phyloP scores from a whole-genome alignment of 2,329 filamentous ascomycete genomes.

The Claviceps citrina region DNA sequence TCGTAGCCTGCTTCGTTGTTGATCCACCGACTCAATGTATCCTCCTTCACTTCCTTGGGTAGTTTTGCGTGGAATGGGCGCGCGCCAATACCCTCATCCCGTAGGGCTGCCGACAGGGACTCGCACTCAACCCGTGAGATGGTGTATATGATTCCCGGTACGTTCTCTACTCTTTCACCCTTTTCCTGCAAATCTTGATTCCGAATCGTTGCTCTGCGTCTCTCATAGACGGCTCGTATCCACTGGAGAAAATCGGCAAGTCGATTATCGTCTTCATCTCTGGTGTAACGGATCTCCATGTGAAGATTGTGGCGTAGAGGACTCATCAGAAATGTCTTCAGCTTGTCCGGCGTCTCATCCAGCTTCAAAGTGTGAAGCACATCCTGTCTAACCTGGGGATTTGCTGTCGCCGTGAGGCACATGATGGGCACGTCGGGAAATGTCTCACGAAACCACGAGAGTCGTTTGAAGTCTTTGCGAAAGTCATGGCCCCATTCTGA shows the following conservation, averaged over 20 bases:
- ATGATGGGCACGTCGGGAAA: slow-evolving; percentile 82
- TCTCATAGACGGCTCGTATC: slow-evolving; percentile 56
- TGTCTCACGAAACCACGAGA: slow-evolving; percentile 70
- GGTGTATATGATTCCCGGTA: slow-evolving; percentile 69
- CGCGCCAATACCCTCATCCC: slow-evolving; percentile 55
- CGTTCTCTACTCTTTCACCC: slow-evolving; percentile 43
- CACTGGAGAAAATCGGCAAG: slow-evolving; percentile 61
- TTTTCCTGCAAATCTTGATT: slow-evolving; percentile 39
- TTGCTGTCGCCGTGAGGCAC: slow-evolving; percentile 85
- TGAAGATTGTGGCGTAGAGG: slow-evolving; percentile 76
- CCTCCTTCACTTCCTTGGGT: slow-evolving; percentile 50
- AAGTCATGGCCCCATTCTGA: slow-evolving; percentile 98
- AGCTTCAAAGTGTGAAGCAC: slow-evolving; percentile 63
- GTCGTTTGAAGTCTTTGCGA: slow-evolving; percentile 74
- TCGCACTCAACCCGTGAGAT: slow-evolving; percentile 63
- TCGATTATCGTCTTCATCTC: slow-evolving; percentile 56
- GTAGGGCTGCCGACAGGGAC: slow-evolving; percentile 47
- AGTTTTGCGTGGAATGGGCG: slow-evolving; percentile 60
- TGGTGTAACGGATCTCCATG: slow-evolving; percentile 74
- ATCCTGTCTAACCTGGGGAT: slow-evolving; percentile 63
- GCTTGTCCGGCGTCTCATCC: slow-evolving; percentile 36
- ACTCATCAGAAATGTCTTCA: slow-evolving; percentile 68
- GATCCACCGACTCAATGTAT: slow-evolving; percentile 58
- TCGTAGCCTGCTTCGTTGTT: slow-evolving; percentile 63
- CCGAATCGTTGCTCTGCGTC: slow-evolving; percentile 46